These are phyloP conservation scores for Nadsonia commutata DNA, from an alignment of 1,139 yeast genomes.

Conservation along the genomic window DNA sequence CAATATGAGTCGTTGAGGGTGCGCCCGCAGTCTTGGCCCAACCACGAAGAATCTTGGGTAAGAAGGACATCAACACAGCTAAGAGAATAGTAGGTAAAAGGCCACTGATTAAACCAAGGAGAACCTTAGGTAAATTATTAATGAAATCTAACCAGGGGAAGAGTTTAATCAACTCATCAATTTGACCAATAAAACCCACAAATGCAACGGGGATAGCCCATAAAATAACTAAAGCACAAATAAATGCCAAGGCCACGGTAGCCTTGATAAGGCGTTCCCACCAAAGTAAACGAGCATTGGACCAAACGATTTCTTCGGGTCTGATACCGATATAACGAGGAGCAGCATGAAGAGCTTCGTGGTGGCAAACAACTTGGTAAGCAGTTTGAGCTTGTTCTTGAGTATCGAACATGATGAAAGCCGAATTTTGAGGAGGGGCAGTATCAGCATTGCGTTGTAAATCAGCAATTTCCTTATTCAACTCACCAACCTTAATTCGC, in stretches of 20 bases:
- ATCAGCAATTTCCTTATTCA: constrained; percentile 48
- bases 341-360: constrained; percentile 45
- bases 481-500: constrained; percentile 47
- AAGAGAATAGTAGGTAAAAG: constrained; percentile 73
- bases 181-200: constrained; percentile 84
- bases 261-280: constrained; percentile 60
- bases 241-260: constrained; percentile 42
- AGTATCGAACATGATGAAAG: constrained; percentile 71
- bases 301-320: constrained; percentile 79
- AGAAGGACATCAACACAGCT: constrained; percentile 68
- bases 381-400: constrained; percentile 86
- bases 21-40: constrained; percentile 65
- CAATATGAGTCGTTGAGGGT: constrained; percentile 56
- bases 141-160: constrained; percentile 61
- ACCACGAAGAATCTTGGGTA: constrained; percentile 64
- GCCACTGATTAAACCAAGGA: constrained; percentile 76
- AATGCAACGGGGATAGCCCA: constrained; percentile 96
- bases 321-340: constrained; percentile 56
- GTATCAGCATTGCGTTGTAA: constrained; percentile 37
- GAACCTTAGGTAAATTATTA: constrained; percentile 44
- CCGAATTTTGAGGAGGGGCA: constrained; percentile 38
- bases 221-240: constrained; percentile 48
- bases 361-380: constrained; percentile 59
- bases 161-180: constrained; percentile 52
- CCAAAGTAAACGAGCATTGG: constrained; percentile 70